phyloP scores from a whole-genome alignment of 2,329 filamentous ascomycete species.

The Exserohilum rostratum region DNA sequence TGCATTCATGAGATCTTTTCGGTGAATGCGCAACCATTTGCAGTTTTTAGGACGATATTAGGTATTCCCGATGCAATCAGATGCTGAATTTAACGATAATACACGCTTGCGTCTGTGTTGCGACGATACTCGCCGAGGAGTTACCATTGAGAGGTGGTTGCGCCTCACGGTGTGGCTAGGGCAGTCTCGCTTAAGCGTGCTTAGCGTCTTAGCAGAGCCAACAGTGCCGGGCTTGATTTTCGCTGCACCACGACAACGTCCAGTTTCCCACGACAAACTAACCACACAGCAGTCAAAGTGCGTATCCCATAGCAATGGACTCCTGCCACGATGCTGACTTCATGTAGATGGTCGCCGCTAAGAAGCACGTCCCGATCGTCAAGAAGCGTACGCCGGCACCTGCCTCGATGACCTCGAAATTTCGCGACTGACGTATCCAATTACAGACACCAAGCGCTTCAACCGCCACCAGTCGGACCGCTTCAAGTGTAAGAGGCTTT shows the following conservation, averaged over 20 bases:
- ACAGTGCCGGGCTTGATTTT: slow-evolving; percentile 25
- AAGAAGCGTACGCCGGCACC: slow-evolving; percentile 90
- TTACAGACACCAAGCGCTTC: slow-evolving; percentile 88
- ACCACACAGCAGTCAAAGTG: slow-evolving; percentile 49
- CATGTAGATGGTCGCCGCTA: slow-evolving; percentile 91
- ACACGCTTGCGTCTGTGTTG: neutral
- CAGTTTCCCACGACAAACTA: slow-evolving; percentile 34
- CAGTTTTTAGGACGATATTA: neutral
- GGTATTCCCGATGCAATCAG: no score
- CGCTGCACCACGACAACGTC: slow-evolving; percentile 16
- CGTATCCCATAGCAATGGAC: slow-evolving; percentile 21
- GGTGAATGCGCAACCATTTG: no score
- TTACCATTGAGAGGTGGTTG: slow-evolving; percentile 4
- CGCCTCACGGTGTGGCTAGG: slow-evolving; percentile 19
- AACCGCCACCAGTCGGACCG: slow-evolving; percentile 96
- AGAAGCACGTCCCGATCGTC: slow-evolving; percentile 99
- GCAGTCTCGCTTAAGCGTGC: slow-evolving; percentile 27
- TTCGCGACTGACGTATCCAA: slow-evolving; percentile 43
- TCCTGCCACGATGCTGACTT: slow-evolving; percentile 29
- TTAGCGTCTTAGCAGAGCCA: slow-evolving; percentile 32
- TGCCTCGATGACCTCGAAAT: slow-evolving; percentile 29
- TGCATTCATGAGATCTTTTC: neutral
- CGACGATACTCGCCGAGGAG: neutral
- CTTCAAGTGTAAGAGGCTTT: slow-evolving; percentile 72
- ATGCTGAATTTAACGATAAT: neutral